Evolutionary conservation across 208 protist genomes (phyloP).

Genomic region (Wallacemonas sp.): DNA sequence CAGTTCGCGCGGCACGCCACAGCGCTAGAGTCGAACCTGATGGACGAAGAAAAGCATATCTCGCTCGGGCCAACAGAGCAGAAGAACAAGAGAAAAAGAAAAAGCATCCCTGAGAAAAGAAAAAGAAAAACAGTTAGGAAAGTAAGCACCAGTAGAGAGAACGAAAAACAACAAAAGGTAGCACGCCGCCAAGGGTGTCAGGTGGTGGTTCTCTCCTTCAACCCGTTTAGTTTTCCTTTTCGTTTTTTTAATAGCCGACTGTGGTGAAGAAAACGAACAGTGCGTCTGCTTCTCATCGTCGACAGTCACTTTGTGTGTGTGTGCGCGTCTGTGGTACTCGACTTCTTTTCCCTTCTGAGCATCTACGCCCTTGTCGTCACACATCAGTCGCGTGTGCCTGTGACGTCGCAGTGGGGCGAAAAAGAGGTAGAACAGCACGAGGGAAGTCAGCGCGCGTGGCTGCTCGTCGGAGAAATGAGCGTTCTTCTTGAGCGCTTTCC

Average conservation of each 20-base stretch:
- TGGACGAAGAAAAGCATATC: slow-evolving; percentile 1
- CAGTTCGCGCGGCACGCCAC: too few relatives aligned
- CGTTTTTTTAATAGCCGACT: slow-evolving; percentile 4
- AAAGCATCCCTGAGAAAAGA: neutral
- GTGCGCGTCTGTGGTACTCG: slow-evolving; percentile 5
- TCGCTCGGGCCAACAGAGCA: neutral
- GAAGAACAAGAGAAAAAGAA: slow-evolving; percentile 4
- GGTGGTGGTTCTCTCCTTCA: neutral
- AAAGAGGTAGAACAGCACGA: slow-evolving; percentile 12
- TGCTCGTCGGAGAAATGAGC: neutral
- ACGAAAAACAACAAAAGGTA: too few relatives aligned
- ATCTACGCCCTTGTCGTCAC: too few relatives aligned
- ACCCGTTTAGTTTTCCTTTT: neutral
- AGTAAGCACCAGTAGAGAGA: slow-evolving; percentile 7
- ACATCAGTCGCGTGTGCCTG: too few relatives aligned
- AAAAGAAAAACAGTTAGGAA: slow-evolving; percentile 7
- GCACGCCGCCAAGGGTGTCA: too few relatives aligned
- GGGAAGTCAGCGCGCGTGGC: too few relatives aligned
- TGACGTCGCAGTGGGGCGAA: slow-evolving; percentile 4
- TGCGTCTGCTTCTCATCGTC: slow-evolving; percentile 3
- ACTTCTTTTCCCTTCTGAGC: too few relatives aligned
- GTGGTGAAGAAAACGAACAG: too few relatives aligned
- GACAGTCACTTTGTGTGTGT: slow-evolving; percentile 7
- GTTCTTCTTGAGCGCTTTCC: slow-evolving; percentile 4
- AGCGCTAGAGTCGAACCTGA: neutral